Conservation (phyloP, 805 yeast species). For the Saturnispora besseyi region DNA sequence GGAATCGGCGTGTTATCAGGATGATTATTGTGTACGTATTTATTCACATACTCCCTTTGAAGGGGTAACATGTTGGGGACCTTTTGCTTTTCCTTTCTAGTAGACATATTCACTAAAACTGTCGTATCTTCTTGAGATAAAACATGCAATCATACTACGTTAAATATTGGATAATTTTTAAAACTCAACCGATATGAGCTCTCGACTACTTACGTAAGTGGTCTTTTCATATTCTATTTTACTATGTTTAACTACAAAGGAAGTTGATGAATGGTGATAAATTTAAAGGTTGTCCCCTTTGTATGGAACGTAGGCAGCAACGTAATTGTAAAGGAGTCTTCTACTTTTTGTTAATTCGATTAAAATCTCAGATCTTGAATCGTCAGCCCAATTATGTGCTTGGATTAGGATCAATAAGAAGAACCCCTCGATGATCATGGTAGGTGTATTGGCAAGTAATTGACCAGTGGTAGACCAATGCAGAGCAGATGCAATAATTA, state of each 20-base stretch:
- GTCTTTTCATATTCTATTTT: neutral
- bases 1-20: slow-evolving; percentile 45
- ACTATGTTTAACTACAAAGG: neutral
- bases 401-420: slow-evolving; percentile 31
- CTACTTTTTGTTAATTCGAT: slow-evolving; percentile 12
- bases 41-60: slow-evolving; percentile 57
- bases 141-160: too few relatives aligned
- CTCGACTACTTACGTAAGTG: neutral
- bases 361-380: slow-evolving; percentile 10
- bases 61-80: slow-evolving; percentile 40
- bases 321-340: slow-evolving; percentile 6
- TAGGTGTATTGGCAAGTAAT: slow-evolving; percentile 33
- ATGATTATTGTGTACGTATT: slow-evolving; percentile 66
- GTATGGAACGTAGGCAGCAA: neutral
- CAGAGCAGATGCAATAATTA: slow-evolving; percentile 28
- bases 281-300: neutral
- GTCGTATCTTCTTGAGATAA: neutral
- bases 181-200: neutral
- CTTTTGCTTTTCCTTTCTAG: slow-evolving; percentile 12
- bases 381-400: slow-evolving; percentile 28
- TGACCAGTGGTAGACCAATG: slow-evolving; percentile 35
- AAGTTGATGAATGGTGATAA: neutral
- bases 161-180: neutral
- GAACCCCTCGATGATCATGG: slow-evolving; percentile 37
- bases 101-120: slow-evolving; percentile 6